These are phyloP conservation scores for Piper betle DNA, from an alignment of 164 flowering plant genomes.

Conservation along the genomic window DNA sequence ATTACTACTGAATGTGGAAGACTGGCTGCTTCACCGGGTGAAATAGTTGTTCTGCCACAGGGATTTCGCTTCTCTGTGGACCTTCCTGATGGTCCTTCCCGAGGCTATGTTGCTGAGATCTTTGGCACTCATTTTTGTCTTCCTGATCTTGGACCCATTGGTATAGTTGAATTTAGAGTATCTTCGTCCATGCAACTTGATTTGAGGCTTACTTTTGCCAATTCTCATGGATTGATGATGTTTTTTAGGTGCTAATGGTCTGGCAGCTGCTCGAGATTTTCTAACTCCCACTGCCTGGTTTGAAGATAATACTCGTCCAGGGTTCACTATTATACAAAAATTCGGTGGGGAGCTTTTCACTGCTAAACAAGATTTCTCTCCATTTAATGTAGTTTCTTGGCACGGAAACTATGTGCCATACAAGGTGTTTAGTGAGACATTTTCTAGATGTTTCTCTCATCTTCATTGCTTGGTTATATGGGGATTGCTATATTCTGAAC, in stretches of 20 bases:
- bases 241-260: constrained; percentile 88
- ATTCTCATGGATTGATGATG: background rate
- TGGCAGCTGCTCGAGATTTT: constrained; percentile 88
- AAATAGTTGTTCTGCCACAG: constrained; percentile 75
- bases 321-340: constrained; percentile 67
- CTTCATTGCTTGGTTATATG: no score
- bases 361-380: constrained; percentile 91
- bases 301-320: constrained; percentile 42
- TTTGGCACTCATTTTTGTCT: constrained; percentile 88
- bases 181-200: background rate
- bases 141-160: constrained; percentile 97
- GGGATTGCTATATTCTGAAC: no score
- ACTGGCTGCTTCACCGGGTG: constrained; percentile 76
- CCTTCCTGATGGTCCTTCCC: constrained; percentile 87
- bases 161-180: constrained; percentile 16
- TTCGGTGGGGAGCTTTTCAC: constrained; percentile 89
- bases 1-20: constrained; percentile 85
- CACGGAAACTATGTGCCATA: constrained; percentile 97
- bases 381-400: constrained; percentile 98
- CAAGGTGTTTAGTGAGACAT: constrained; percentile 36
- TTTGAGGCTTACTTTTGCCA: background rate
- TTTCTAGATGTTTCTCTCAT: no score
- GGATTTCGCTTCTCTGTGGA: constrained; percentile 72
- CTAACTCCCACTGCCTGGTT: constrained; percentile 82
- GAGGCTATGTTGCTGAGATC: constrained; percentile 88